Evolutionary conservation across 257 asterid genomes (phyloP).

Genomic region (Lycium ferocissimum): DNA sequence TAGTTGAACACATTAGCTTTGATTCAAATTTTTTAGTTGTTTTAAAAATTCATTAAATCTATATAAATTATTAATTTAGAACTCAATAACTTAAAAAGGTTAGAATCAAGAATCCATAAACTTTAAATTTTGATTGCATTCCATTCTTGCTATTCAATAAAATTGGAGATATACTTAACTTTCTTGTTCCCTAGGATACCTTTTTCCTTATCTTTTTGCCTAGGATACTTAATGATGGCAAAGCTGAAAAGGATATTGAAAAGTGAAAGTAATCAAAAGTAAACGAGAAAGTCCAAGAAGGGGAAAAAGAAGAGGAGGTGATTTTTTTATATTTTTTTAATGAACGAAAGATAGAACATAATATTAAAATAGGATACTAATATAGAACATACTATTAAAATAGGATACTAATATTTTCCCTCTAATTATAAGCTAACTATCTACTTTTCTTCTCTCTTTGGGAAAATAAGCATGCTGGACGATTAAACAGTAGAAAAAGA

Average conservation of each 20-base stretch:
- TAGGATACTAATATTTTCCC: background rate
- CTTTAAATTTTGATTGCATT: too few relatives aligned
- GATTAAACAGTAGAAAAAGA: background rate
- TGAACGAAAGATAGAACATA: background rate
- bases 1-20: too few relatives aligned
- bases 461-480: background rate
- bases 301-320: background rate
- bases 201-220: background rate
- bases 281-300: background rate
- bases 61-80: too few relatives aligned
- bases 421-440: background rate
- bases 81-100: too few relatives aligned
- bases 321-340: background rate
- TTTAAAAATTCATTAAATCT: too few relatives aligned
- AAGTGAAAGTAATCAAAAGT: background rate
- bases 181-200: constrained; percentile 27
- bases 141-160: too few relatives aligned
- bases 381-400: background rate
- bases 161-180: background rate
- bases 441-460: background rate
- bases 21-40: too few relatives aligned
- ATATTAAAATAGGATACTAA: background rate
- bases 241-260: background rate
- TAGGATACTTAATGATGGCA: background rate
- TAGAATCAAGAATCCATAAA: too few relatives aligned